Evolutionary conservation across 2,329 filamentous ascomycete species (phyloP).

Genomic region (Fusarium sp.): DNA sequence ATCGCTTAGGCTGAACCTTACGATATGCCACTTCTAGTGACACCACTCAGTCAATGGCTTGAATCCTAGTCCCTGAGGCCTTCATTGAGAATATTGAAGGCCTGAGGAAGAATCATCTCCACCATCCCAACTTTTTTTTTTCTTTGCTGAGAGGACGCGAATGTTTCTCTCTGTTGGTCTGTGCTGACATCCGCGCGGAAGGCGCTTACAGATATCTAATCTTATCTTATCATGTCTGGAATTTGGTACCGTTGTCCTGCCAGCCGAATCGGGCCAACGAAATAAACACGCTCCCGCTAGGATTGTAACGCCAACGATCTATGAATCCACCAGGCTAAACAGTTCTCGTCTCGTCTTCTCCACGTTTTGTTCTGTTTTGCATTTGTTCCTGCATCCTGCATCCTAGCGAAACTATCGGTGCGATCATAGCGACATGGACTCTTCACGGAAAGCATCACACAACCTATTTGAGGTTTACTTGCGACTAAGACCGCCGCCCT

Average conservation of each 20-base stretch:
- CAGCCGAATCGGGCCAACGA: conserved; percentile 27
- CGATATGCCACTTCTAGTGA: conserved; percentile 36
- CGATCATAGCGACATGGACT: conserved; percentile 53
- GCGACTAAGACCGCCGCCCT: conserved; percentile 79
- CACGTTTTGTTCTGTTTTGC: conserved; percentile 18
- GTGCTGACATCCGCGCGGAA: conserved; percentile 35
- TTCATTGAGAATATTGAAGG: conserved; percentile 5
- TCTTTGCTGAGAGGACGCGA: not conserved
- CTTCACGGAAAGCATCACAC: conserved; percentile 52
- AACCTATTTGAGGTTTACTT: conserved; percentile 92
- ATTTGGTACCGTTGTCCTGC: conserved; percentile 37
- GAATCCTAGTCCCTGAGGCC: conserved; percentile 22
- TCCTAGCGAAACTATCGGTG: conserved; percentile 18
- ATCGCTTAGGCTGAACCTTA: conserved; percentile 28
- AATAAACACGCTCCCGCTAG: conserved; percentile 24
- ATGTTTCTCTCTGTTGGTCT: not conserved
- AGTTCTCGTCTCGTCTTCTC: conserved; percentile 19
- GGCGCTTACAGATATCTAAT: conserved; percentile 23
- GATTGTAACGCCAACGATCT: conserved; percentile 32
- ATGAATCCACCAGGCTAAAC: conserved; percentile 40
- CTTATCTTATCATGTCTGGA: conserved; percentile 24
- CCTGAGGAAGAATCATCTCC: conserved; percentile 21
- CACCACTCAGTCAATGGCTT: conserved; percentile 31
- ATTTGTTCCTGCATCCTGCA: conserved; percentile 23
- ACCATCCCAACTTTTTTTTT: conserved; percentile 10